phyloP scores from a whole-genome alignment of 192 early-diverging fungal genomes.

The Jimgerdemannia flammicorona region DNA sequence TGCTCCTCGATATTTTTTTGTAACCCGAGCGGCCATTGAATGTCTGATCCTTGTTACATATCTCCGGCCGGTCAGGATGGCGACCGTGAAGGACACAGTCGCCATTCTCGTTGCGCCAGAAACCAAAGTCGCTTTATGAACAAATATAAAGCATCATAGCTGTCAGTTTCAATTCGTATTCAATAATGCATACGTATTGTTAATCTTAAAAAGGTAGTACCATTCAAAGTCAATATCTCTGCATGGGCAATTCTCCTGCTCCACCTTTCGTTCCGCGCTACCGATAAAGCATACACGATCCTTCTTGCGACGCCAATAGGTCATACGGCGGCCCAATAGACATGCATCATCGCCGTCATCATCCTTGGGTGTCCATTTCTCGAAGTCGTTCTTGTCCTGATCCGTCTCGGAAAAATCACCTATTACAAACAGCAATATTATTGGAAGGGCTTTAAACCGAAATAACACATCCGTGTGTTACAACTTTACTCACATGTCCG shows the following conservation, averaged over 20 bases:
- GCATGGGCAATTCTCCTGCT: slow-evolving; percentile 66
- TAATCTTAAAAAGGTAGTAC: slow-evolving; percentile 21
- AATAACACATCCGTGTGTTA: not conserved
- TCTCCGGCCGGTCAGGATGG: slow-evolving; percentile 72
- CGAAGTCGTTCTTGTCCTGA: slow-evolving; percentile 77
- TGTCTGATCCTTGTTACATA: slow-evolving; percentile 59
- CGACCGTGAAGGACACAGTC: slow-evolving; percentile 62
- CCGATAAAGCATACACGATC: slow-evolving; percentile 68
- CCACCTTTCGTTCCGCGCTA: slow-evolving; percentile 49
- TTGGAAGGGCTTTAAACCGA: too few relatives aligned
- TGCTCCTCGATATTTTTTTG: slow-evolving; percentile 64
- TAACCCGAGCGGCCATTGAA: slow-evolving; percentile 83
- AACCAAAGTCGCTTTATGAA: slow-evolving; percentile 57
- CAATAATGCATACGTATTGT: not conserved
- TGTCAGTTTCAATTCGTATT: too few relatives aligned
- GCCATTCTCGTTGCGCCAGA: slow-evolving; percentile 67
- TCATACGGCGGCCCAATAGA: slow-evolving; percentile 51
- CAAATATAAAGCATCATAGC: not conserved
- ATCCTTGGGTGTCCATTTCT: slow-evolving; percentile 78
- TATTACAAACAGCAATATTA: not conserved
- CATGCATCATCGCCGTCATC: slow-evolving; percentile 62
- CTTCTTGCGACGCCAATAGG: slow-evolving; percentile 74
- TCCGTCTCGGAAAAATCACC: slow-evolving; percentile 37
- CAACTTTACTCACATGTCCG: slow-evolving; percentile 37
- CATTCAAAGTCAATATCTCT: slow-evolving; percentile 83